Base-by-base conservation (phyloP, 192 early-diverging fungal species). In the Coemansia sp. region DNA sequence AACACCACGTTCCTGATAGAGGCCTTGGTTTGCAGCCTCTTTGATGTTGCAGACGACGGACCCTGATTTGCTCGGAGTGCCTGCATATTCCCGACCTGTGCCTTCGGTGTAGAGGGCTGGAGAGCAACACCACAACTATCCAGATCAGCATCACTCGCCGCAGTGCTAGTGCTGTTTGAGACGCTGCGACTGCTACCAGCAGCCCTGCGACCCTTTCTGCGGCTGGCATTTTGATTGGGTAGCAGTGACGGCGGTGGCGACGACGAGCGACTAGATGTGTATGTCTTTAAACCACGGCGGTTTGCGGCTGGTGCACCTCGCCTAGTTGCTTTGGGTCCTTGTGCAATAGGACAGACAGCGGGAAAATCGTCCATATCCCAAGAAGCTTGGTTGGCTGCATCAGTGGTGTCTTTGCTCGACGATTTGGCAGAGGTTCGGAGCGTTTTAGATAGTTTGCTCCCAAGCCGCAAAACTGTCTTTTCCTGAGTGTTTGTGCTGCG, bases 1-100 rank as follows among this genome's bases (percentile, higher is more conserved):
- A 58, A 75, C 0, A 75, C 72, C 2, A 75, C 72, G 19, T 75
- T 64, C 22, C 66, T 64, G 5, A 46, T 43, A 30, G 51, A 54
- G 4, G 72, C 57, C 2, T 65, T 59, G 22, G 51, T 50, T 43
- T 75, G 72, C 19, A 75, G 36, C 17, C 72, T 64, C 53, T 60
- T 75, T 14, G 57, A 67, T 0, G 72, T 67, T 3, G 60, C 64
- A 5, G 53, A 33, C 2, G 72, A 75, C 29, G 72, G 72, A 8
- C 72, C 72, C 20, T 59, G 46, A 6, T 29, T 53, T 10, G 54
- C 11, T 14, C 47, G 17, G n/a, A 53, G 19, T 2, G 33, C 23
- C n/a, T 39, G 54, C 25, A 30, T 49, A 25, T 46, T 58, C 1
- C 44, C 50, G 3, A 48, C 32, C 44, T 65, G 63, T 9, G 50